Evolutionary conservation across 2,329 filamentous ascomycete genomes (phyloP), one percentile per base, ranked within the genome.

Genomic region (Exophiala dermatitidis): DNA sequence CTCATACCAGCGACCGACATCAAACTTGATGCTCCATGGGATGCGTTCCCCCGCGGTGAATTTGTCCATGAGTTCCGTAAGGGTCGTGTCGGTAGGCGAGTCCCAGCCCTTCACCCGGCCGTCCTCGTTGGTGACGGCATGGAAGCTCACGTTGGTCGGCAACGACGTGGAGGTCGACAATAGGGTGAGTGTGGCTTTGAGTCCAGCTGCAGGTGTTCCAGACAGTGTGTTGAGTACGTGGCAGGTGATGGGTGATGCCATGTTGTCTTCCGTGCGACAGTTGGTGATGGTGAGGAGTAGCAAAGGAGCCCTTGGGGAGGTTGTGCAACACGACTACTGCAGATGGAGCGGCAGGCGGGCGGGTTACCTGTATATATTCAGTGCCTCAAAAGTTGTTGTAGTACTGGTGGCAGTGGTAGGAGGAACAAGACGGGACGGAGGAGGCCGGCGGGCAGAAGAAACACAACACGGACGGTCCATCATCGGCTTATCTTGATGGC

Each of bases 131-230:
- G 72, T 75, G 19, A 63, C 66, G 36, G 70, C 71, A 51, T 60
- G 62, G 64, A 72, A 74, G 26, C 54, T 65, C 49, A 63, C 48
- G 29, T 60, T 37, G 26, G 56, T 36, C 40, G 50, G 56, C 30
- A 44, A 54, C 29, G 62, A 53, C 46, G 56, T 62, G 42, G 57
- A 73, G 70, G 46, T 88, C 72, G 29, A 85, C 62, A 96, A 72
- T 47, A 80, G 71, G 2, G 72, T 73, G 33, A 77, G 69, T 0
- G 71, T 72, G 60, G 78, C 77, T 31, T 73, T 71, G 19, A 80
- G 68, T 28, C 71, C 65, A 1, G 71, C 68, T 19, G 69, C 71
- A 6, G 73, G 70, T 6, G 71, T 72, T 45, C 72, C 71, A 44
- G 71, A 72, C 47, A 74, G 62, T 33, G 71, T 74, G 61, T 78